Percentiles rank a stretch among this genome's conserved stretches.
Conservation (phyloP, 1,284 basidiomycete genomes). For the Trichosporon ovoides region DNA sequence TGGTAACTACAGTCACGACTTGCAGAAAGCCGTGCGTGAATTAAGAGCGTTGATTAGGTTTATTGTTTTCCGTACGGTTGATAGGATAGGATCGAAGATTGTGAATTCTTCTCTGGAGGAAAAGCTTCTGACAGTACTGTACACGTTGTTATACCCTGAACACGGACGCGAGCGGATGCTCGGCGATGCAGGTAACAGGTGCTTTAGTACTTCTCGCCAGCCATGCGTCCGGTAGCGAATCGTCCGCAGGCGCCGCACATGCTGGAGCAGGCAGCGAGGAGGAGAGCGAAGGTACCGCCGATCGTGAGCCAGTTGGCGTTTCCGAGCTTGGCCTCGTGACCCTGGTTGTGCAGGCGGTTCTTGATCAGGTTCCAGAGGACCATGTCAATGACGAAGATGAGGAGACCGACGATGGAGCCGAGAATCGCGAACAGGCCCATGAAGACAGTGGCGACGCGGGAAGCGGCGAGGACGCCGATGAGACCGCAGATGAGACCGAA, state of each 20-base stretch:
- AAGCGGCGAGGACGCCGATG: conserved; percentile 57
- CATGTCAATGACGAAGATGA: conserved; percentile 71
- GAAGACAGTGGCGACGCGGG: conserved; percentile 64
- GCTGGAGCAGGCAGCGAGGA: conserved; percentile 61
- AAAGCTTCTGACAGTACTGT: too few species aligned
- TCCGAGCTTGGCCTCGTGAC: conserved; percentile 44
- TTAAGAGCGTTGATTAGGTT: too few species aligned
- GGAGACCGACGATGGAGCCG: conserved; percentile 59
- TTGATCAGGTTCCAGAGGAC: conserved; percentile 68
- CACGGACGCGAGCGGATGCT: too few species aligned
- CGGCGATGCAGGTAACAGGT: neutral
- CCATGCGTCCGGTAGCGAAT: conserved; percentile 49
- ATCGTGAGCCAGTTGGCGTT: conserved; percentile 59
- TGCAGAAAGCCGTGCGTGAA: too few species aligned
- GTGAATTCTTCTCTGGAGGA: too few species aligned
- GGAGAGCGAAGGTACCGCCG: conserved; percentile 62
- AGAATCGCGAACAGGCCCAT: conserved; percentile 65
- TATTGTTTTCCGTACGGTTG: too few species aligned
- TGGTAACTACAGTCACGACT: too few species aligned
- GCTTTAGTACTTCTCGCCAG: conserved; percentile 41
- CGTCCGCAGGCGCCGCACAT: conserved; percentile 64
- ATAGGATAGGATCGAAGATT: too few species aligned
- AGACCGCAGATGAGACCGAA: conserved; percentile 68
- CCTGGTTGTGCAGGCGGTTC: conserved; percentile 56
- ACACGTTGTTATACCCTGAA: too few species aligned